Evolutionary conservation across 176 grass and related monocot genomes (phyloP).

Genomic region (Oropetium thomaeum): DNA sequence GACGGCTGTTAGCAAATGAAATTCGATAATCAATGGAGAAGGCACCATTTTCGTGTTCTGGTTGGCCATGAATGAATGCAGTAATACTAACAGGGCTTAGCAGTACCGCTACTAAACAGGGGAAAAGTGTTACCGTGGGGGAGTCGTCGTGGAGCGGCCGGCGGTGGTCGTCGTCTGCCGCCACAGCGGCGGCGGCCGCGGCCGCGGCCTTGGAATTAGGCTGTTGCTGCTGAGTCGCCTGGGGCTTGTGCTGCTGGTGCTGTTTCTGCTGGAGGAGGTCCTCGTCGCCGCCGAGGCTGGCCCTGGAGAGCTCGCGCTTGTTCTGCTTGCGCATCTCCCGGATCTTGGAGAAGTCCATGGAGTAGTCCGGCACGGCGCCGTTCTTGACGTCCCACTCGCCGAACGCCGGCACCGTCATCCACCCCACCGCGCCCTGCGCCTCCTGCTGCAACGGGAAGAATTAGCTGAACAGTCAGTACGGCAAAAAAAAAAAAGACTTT

Average conservation of each 20-base stretch:
- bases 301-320: constrained; percentile 73
- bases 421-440: constrained; percentile 22
- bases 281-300: constrained; percentile 62
- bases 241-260: constrained; percentile 5
- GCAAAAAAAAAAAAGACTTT: too few relatives aligned
- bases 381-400: constrained; percentile 85
- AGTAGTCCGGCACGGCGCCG: constrained; percentile 77
- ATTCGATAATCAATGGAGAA: not conserved
- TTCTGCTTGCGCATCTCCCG: constrained; percentile 82
- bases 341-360: constrained; percentile 91
- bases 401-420: constrained; percentile 79
- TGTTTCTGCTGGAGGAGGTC: constrained; percentile 36
- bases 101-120: too few relatives aligned
- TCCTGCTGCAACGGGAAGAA: not conserved
- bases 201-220: not conserved
- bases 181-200: not conserved
- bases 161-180: constrained; percentile 36
- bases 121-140: constrained; percentile 47
- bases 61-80: too few relatives aligned
- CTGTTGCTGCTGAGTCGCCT: constrained; percentile 12
- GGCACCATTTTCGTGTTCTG: too few relatives aligned
- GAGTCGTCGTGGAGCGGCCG: constrained; percentile 52
- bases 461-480: not conserved
- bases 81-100: too few relatives aligned
- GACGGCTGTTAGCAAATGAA: not conserved